Base-by-base conservation (phyloP, 1,284 basidiomycete species). In the Gomphus bonarii region DNA sequence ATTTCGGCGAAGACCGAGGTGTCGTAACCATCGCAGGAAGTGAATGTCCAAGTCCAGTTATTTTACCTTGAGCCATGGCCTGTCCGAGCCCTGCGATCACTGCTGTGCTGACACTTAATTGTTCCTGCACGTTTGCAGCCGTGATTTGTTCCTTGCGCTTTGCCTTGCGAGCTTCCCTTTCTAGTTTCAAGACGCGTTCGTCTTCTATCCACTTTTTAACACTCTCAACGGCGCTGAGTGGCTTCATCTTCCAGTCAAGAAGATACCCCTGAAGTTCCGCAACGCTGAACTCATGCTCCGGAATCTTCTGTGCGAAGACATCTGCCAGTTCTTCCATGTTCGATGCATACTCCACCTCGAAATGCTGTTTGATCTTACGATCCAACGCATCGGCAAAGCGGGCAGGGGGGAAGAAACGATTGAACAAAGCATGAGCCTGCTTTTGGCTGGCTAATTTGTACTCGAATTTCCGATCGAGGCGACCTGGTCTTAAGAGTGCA, bases 401-500 rank as follows among this genome's bases (percentile, higher is more conserved):
- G 38, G 50, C 36, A 14, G 46, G 46, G 40, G 56, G 55, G 49
- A 51, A 55, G 69, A 82, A 82, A 9, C 77, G 71, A 35, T 67
- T 60, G 69, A 79, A 84, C 16, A 82, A 69, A 1, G 73, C 36
- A 38, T 38, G 61, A 1, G 77, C 77, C 65, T 82, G 80, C 12
- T 63, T 61, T 25, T 67, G 65, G 0, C 74, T 78, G 0, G 79
- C 73, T 33, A 75, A 65, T 46, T 71, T 72, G 66, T 79, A 81
- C 60, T 74, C 69, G 22, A 80, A 64, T 62, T 75, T 77, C 57
- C 65, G 68, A 63, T 81, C 79, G 58, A 81, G 77, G 3, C 78
- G 67, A 14, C 79, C 77, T 4, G 77, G 76, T 43, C 78, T 73
- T 10, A 78, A 63, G 28, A 80, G 66, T 1, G 78, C 78, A 0